Base-by-base conservation (phyloP, 371 early-diverging fungal genomes). In the Chytridium lagenaria region DNA sequence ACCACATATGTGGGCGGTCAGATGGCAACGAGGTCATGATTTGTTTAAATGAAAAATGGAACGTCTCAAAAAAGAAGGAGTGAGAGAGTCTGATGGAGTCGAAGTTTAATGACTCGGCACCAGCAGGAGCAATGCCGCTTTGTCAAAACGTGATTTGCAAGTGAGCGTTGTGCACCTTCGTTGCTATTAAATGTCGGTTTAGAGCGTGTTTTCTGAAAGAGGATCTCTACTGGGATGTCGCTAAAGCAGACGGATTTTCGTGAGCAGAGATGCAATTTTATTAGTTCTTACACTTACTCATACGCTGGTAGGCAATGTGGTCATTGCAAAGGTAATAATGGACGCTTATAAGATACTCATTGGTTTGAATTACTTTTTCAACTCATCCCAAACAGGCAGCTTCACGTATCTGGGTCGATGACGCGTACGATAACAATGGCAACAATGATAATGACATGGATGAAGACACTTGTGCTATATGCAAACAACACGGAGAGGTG, bases 121-220 rank as follows among this genome's bases (percentile, higher is more conserved):
- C 63, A 63, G 3, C 63, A 15, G 63, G 7, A 12, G 33, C 5
- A n/a, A n/a, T n/a, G 36, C 63, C 63, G 19, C 2, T 26, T 39
- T 68, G 68, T 31, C 7, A 22, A 33, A 68, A 68, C 26, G 68
- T 68, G 2, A 30, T 68, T 26, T 68, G 68, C 68, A 68, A 30
- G 68, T 68, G 51, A 2, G 51, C 34, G 7, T 7, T n/a, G n/a
- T n/a, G n/a, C n/a, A n/a, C n/a, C n/a, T n/a, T n/a, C n/a, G n/a
- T n/a, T n/a, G n/a, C n/a, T n/a, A n/a, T n/a, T n/a, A n/a, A n/a
- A n/a, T n/a, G n/a, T n/a, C n/a, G n/a, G n/a, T n/a, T n/a, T n/a
- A n/a, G 68, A 33, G 68, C 52, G 7, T 68, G 68, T 51, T 68
- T 68, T 51, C 31, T 68, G 1, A 16, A 26, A 22, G 68, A 68